phyloP scores from a whole-genome alignment of 2,329 filamentous ascomycete genomes.

The Fusarium denticulatum region DNA sequence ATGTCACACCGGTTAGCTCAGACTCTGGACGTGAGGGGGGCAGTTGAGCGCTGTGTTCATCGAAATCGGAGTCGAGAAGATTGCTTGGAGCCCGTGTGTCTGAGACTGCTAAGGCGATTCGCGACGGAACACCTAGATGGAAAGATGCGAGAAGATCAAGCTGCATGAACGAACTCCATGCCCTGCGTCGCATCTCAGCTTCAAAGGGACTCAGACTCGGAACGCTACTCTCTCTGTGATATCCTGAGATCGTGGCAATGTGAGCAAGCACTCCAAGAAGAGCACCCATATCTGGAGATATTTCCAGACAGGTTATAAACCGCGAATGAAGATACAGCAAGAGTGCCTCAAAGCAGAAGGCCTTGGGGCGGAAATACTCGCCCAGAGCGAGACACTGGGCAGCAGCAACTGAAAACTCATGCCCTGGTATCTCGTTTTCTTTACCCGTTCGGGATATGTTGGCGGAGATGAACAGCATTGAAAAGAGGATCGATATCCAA shows the following conservation, averaged over 20 bases:
- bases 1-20: background rate
- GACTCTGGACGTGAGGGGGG: background rate
- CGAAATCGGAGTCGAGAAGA: background rate
- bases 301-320: background rate
- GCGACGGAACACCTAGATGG: background rate
- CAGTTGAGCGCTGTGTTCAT: background rate
- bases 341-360: background rate
- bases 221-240: background rate
- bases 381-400: background rate
- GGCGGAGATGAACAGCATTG: background rate
- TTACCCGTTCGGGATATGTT: background rate
- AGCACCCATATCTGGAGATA: background rate
- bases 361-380: background rate
- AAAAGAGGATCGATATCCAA: background rate
- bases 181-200: background rate
- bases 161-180: background rate
- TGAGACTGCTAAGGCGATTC: background rate
- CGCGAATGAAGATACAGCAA: background rate
- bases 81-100: background rate
- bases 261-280: background rate
- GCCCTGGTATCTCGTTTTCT: background rate
- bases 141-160: background rate
- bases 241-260: background rate
- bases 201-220: background rate
- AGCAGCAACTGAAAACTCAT: background rate